phyloP scores from a whole-genome alignment of 129 eudicot species.

The Calendula officinalis region DNA sequence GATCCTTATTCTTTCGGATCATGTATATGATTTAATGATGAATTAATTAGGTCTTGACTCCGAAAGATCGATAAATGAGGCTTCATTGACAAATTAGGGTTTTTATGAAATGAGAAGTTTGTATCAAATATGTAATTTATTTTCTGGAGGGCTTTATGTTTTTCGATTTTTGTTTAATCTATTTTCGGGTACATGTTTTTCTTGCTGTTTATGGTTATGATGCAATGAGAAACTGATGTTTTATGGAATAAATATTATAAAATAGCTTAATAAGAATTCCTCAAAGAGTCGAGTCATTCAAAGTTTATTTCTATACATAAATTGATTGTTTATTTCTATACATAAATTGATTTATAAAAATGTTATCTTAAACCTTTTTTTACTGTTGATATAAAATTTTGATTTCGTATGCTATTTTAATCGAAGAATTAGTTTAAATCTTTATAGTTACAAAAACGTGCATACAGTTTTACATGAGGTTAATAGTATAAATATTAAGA shows the following conservation, averaged over 20 bases:
- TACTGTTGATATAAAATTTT: too few relatives aligned
- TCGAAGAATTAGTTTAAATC: too few relatives aligned
- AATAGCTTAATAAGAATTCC: too few relatives aligned
- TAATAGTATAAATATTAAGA: too few relatives aligned
- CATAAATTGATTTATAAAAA: too few relatives aligned
- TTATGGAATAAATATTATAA: background rate
- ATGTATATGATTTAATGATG: conserved; percentile 28
- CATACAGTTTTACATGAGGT: too few relatives aligned
- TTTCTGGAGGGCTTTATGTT: conserved; percentile 22
- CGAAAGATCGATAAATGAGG: conserved; percentile 35
- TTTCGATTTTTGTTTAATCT: conserved; percentile 24
- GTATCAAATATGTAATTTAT: conserved; percentile 47
- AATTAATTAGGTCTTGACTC: conserved; percentile 32
- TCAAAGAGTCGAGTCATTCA: too few relatives aligned
- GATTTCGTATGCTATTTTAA: too few relatives aligned
- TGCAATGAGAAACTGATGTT: conserved; percentile 25
- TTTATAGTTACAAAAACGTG: too few relatives aligned
- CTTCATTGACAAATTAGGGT: conserved; percentile 28
- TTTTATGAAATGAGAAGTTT: conserved; percentile 37
- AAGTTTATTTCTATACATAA: too few relatives aligned
- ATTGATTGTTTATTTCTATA: too few relatives aligned
- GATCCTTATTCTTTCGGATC: conserved; percentile 63
- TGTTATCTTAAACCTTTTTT: too few relatives aligned
- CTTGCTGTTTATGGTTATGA: conserved; percentile 19
- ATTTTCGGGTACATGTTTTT: conserved; percentile 8